phyloP scores from a whole-genome alignment of 2,329 filamentous ascomycete species.

The Endocalyx cinctus region DNA sequence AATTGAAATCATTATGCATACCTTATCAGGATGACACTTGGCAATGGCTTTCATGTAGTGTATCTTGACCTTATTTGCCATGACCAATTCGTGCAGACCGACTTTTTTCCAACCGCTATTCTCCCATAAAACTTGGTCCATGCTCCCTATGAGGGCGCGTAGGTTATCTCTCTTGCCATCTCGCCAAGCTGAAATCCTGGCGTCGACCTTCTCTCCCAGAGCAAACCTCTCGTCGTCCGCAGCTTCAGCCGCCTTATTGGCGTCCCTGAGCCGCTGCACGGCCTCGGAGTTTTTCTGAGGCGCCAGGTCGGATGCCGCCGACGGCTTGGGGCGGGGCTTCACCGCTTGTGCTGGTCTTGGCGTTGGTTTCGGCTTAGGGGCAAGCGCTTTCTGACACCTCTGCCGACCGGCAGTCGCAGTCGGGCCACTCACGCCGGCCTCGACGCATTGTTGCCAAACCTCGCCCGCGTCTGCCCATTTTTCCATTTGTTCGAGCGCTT shows the following conservation, averaged over 20 bases:
- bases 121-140: slow-evolving; percentile 89
- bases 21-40: slow-evolving; percentile 98
- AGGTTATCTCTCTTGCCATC: slow-evolving; percentile 91
- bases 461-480: slow-evolving; percentile 80
- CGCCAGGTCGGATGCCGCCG: slow-evolving; percentile 34
- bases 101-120: slow-evolving; percentile 96
- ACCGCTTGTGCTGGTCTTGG: slow-evolving; percentile 40
- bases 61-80: slow-evolving; percentile 94
- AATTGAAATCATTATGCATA: too few species aligned
- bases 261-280: slow-evolving; percentile 74
- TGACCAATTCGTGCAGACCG: slow-evolving; percentile 85
- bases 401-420: slow-evolving; percentile 81
- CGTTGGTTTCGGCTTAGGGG: slow-evolving; percentile 55
- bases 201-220: slow-evolving; percentile 80
- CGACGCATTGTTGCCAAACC: slow-evolving; percentile 79
- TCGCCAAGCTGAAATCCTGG: slow-evolving; percentile 73
- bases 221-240: slow-evolving; percentile 93
- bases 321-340: slow-evolving; percentile 40
- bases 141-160: slow-evolving; percentile 76
- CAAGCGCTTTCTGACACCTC: slow-evolving; percentile 82
- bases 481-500: slow-evolving; percentile 93
- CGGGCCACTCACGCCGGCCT: slow-evolving; percentile 78
- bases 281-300: slow-evolving; percentile 63
- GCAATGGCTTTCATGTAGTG: slow-evolving; percentile 99
- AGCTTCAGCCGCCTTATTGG: slow-evolving; percentile 78